A percentile compares a stretch with the other conserved stretches of the same genome.
Evolutionary conservation across 495 filamentous ascomycete genomes (phyloP).

Genomic region (Aspergillus sparsus): DNA sequence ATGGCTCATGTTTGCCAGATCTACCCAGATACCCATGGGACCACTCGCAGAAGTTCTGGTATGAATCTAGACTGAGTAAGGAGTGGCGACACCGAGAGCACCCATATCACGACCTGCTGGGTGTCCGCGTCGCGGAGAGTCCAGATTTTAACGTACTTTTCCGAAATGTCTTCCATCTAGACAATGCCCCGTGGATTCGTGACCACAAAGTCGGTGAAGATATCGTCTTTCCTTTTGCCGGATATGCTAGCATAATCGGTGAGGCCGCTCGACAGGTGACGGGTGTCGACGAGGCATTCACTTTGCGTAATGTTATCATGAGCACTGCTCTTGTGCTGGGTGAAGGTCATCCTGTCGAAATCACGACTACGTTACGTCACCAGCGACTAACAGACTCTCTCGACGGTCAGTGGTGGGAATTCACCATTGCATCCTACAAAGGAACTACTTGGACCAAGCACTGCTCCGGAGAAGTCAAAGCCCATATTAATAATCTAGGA

Average conservation of each 20-base stretch:
- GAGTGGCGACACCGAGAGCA: not conserved
- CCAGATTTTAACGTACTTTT: not conserved
- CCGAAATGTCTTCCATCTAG: constrained; percentile 11
- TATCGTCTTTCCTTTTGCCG: constrained; percentile 51
- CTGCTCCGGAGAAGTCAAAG: constrained; percentile 41
- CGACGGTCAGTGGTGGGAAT: constrained; percentile 49
- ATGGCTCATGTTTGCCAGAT: not conserved
- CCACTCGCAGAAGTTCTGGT: constrained; percentile 7
- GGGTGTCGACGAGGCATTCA: constrained; percentile 19
- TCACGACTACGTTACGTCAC: constrained; percentile 41
- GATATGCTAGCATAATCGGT: constrained; percentile 48
- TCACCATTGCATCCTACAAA: constrained; percentile 43
- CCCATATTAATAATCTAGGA: too few species aligned
- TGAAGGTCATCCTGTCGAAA: constrained; percentile 25
- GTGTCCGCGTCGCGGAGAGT: not conserved
- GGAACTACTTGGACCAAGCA: constrained; percentile 43
- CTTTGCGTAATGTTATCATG: constrained; percentile 29
- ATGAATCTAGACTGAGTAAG: not conserved
- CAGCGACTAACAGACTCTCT: constrained; percentile 34
- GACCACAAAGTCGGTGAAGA: constrained; percentile 47
- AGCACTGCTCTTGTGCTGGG: constrained; percentile 33
- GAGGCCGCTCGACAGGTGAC: constrained; percentile 49
- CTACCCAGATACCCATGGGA: constrained; percentile 13
- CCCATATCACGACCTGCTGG: not conserved
- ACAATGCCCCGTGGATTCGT: constrained; percentile 27